Conservation (phyloP, 306 rosid species). For the Echinosophora koreensis region DNA sequence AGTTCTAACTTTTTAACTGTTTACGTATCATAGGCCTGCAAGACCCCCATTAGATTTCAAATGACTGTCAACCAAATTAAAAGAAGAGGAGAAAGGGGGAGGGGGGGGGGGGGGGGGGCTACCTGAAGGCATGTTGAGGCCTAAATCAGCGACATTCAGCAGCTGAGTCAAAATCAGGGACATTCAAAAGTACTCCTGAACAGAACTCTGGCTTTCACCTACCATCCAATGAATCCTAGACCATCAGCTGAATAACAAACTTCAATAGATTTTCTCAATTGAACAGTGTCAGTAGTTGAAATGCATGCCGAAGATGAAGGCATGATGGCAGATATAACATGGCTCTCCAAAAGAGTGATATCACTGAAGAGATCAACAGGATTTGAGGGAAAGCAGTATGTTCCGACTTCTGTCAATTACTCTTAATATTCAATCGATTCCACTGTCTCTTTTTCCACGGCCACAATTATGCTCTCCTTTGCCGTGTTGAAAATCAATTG, state of each 20-base stretch:
- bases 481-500: constrained; percentile 52
- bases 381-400: constrained; percentile 34
- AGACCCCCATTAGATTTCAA: not conserved
- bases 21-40: not conserved
- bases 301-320: constrained; percentile 49
- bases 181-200: constrained; percentile 36
- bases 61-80: constrained; percentile 24
- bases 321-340: constrained; percentile 50
- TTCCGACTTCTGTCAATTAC: constrained; percentile 32
- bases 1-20: not conserved
- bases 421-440: constrained; percentile 48
- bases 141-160: constrained; percentile 53
- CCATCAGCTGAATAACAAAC: constrained; percentile 49
- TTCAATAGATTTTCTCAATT: constrained; percentile 43
- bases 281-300: constrained; percentile 40
- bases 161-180: constrained; percentile 51
- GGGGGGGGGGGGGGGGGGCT: constrained; percentile 11
- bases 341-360: constrained; percentile 54
- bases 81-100: constrained; percentile 23
- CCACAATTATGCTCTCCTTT: constrained; percentile 37
- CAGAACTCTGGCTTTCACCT: constrained; percentile 44
- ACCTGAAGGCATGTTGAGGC: constrained; percentile 62
- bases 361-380: constrained; percentile 48
- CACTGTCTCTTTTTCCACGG: constrained; percentile 50
- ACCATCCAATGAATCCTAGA: constrained; percentile 18